phyloP scores from a whole-genome alignment of 2,329 filamentous ascomycete genomes.

The Aspergillus aculeatinus region DNA sequence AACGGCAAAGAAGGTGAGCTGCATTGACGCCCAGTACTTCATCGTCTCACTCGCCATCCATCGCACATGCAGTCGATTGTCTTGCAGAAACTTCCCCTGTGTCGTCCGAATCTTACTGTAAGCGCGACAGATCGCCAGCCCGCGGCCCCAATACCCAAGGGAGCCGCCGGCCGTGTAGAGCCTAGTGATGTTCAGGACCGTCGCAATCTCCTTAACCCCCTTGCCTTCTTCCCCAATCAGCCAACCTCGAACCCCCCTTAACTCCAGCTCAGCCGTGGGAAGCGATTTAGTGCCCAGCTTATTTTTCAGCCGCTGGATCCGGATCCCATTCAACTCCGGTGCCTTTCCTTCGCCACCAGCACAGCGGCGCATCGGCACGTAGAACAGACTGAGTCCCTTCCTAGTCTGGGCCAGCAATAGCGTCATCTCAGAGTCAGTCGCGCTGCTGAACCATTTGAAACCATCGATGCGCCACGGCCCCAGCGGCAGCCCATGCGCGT shows the following conservation, averaged over 20 bases:
- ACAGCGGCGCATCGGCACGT: constrained; percentile 55
- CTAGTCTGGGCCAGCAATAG: constrained; percentile 63
- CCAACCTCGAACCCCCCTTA: constrained; percentile 62
- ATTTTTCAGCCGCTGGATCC: constrained; percentile 67
- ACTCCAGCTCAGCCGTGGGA: constrained; percentile 70
- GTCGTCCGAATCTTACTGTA: constrained; percentile 43
- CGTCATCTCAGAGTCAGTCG: constrained; percentile 64
- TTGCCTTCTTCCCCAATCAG: constrained; percentile 65
- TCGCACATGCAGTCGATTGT: constrained; percentile 44
- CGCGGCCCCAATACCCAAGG: constrained; percentile 40
- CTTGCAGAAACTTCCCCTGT: constrained; percentile 37
- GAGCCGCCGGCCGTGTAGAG: constrained; percentile 44
- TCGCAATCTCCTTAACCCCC: constrained; percentile 67
- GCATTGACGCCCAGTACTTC: constrained; percentile 39
- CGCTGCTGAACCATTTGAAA: constrained; percentile 71
- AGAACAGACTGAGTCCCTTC: constrained; percentile 60
- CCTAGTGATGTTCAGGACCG: constrained; percentile 65
- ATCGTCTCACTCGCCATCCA: constrained; percentile 41
- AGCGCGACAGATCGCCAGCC: constrained; percentile 41
- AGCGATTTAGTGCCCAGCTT: constrained; percentile 70
- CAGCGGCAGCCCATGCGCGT: constrained; percentile 11
- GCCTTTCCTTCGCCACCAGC: neutral
- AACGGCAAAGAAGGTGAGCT: constrained; percentile 38
- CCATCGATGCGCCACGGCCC: constrained; percentile 51
- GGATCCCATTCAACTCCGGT: constrained; percentile 56